phyloP scores from a whole-genome alignment of 2,329 filamentous ascomycete genomes.

The Claviceps sp. region DNA sequence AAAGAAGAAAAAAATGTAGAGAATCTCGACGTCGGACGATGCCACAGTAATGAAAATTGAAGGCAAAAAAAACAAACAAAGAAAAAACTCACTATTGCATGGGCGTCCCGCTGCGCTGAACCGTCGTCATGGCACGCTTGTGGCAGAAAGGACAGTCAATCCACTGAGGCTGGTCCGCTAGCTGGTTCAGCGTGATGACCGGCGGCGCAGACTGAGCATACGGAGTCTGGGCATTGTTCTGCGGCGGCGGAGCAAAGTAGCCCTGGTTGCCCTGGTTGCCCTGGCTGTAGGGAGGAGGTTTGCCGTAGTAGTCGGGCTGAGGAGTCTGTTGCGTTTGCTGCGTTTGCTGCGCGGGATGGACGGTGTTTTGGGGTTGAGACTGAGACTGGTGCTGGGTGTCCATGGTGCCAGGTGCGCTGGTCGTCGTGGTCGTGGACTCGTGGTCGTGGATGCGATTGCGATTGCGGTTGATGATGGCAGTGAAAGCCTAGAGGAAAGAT shows the following conservation, averaged over 20 bases:
- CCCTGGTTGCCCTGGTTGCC: conserved; percentile 2
- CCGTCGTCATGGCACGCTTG: conserved; percentile 11
- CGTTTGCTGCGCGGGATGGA: background rate
- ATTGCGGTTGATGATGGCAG: no score
- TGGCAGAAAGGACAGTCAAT: conserved; percentile 20
- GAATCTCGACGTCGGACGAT: no score
- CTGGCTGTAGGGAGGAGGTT: conserved; percentile 1
- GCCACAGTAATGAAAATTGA: no score
- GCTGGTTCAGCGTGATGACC: conserved; percentile 12
- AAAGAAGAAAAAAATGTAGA: no score
- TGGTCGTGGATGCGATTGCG: no score
- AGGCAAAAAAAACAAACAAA: no score
- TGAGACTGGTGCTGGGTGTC: background rate
- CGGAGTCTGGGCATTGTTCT: background rate
- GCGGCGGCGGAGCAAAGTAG: background rate
- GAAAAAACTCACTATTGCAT: conserved; percentile 15
- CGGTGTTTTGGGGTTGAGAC: background rate
- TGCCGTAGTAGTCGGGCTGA: no score
- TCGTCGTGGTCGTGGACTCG: background rate
- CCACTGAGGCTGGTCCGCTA: conserved; percentile 13
- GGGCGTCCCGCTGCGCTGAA: conserved; percentile 12
- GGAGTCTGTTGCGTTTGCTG: no score
- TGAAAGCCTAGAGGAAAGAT: no score
- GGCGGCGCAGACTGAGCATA: background rate
- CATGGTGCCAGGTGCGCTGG: conserved; percentile 2